Conservation (phyloP, 495 filamentous ascomycete species). For the Daldinia grandis region DNA sequence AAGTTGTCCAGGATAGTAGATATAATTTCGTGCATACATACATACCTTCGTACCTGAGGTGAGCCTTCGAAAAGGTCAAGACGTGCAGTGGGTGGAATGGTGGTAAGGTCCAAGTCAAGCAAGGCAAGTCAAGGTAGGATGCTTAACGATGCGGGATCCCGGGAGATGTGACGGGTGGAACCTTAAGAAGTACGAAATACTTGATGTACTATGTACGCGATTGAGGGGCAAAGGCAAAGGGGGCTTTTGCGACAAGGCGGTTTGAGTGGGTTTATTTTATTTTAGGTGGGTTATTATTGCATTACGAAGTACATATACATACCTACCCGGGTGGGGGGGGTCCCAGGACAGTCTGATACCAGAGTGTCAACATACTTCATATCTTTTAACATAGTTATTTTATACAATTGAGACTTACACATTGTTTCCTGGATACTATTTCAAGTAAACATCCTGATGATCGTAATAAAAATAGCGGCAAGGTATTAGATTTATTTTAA, state of each 20-base stretch:
- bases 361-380: too few species aligned
- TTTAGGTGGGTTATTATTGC: neutral
- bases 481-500: too few species aligned
- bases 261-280: neutral
- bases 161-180: conserved; percentile 38
- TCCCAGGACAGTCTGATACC: too few species aligned
- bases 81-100: conserved; percentile 11
- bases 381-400: too few species aligned
- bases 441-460: too few species aligned
- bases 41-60: conserved; percentile 29
- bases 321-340: too few species aligned
- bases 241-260: neutral
- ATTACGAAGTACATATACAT: too few species aligned
- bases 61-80: conserved; percentile 10
- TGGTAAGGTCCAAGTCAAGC: conserved; percentile 7
- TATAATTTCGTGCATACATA: conserved; percentile 31
- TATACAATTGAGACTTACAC: too few species aligned
- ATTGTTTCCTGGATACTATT: too few species aligned
- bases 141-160: conserved; percentile 35
- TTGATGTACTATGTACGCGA: conserved; percentile 12
- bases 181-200: conserved; percentile 28
- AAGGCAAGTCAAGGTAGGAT: conserved; percentile 10
- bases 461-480: too few species aligned
- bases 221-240: conserved; percentile 4
- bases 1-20: conserved; percentile 2